phyloP scores from a whole-genome alignment of 768 basidiomycete species.

The Podaxis sp. region DNA sequence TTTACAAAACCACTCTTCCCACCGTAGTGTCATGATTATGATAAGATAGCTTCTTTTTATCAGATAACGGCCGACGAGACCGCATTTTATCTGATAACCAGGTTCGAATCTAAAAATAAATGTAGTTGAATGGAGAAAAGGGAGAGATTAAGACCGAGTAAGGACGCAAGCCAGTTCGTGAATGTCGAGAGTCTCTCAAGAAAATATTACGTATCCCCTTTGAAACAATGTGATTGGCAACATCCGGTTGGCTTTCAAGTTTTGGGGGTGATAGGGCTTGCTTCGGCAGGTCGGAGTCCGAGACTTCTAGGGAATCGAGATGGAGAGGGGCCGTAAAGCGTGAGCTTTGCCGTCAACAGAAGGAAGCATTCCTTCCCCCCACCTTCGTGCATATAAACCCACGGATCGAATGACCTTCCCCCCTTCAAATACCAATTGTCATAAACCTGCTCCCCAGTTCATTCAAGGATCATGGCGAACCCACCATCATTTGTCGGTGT shows the following conservation, averaged over 20 bases:
- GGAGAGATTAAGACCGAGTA: too few species aligned
- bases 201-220: neutral
- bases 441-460: neutral
- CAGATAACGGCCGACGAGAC: neutral
- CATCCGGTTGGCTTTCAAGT: neutral
- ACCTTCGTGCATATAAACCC: neutral
- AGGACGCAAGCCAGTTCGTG: neutral
- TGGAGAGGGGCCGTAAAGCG: neutral
- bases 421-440: neutral
- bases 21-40: conserved; percentile 4
- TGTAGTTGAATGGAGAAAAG: neutral
- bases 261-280: neutral
- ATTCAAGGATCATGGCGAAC: neutral
- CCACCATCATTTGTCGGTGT: neutral
- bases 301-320: neutral
- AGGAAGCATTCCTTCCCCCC: neutral
- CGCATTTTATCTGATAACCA: conserved; percentile 5
- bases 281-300: neutral
- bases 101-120: neutral
- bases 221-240: neutral
- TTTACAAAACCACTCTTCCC: neutral
- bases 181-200: neutral
- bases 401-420: too few species aligned
- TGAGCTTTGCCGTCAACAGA: neutral
- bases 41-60: conserved; percentile 20